phyloP scores from a whole-genome alignment of 169 alveolate genomes.

The Babesia microti region DNA sequence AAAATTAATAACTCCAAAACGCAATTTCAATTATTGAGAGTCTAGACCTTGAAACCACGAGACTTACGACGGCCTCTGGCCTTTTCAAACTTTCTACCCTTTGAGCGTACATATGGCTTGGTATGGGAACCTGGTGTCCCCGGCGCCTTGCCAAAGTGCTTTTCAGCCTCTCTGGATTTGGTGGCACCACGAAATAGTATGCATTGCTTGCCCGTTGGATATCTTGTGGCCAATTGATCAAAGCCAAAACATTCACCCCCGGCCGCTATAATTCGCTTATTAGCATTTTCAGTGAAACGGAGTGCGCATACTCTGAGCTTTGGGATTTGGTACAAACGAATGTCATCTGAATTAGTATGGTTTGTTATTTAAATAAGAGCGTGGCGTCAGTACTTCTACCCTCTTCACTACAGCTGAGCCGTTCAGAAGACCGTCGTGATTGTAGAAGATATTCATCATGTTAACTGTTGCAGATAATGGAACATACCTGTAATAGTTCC shows the following conservation, averaged over 20 bases:
- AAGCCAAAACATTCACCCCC: constrained; percentile 97
- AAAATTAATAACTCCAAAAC: too few relatives aligned
- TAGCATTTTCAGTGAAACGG: constrained; percentile 93
- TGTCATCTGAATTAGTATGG: constrained; percentile 65
- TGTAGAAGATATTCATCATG: constrained; percentile 58
- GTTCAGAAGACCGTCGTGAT: constrained; percentile 80
- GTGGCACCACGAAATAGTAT: constrained; percentile 90
- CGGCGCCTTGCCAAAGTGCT: constrained; percentile 91
- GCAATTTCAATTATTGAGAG: too few relatives aligned
- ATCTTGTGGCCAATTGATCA: constrained; percentile 86
- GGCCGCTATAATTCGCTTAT: constrained; percentile 83
- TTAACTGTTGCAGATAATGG: background rate
- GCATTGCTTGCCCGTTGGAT: constrained; percentile 84
- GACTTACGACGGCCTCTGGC: constrained; percentile 86
- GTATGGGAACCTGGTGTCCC: constrained; percentile 81
- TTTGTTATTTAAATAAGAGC: constrained; percentile 5
- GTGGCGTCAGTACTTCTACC: constrained; percentile 49
- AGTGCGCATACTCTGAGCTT: constrained; percentile 90
- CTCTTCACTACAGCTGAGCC: constrained; percentile 53
- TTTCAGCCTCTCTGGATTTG: constrained; percentile 87
- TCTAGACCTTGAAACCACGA: constrained; percentile 75
- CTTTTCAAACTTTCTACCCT: constrained; percentile 87
- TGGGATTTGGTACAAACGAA: constrained; percentile 70
- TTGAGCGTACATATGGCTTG: constrained; percentile 81
- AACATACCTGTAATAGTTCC: constrained; percentile 88